Evolutionary conservation across 2,329 filamentous ascomycete genomes (phyloP).

Genomic region (Penicillium sp.): DNA sequence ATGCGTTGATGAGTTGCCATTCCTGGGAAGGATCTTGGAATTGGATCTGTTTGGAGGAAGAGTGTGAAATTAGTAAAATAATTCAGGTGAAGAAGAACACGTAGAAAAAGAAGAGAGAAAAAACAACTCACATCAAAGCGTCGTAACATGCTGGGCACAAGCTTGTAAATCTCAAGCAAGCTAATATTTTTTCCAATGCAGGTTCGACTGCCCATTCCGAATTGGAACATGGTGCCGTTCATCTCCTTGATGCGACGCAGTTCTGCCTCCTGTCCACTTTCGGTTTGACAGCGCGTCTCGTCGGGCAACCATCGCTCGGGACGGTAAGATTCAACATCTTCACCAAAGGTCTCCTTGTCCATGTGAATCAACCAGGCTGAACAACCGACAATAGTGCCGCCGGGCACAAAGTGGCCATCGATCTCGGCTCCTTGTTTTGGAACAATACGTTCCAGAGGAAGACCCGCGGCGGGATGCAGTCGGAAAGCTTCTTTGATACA

Average conservation of each 20-base stretch:
- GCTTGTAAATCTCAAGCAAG: conserved; percentile 24
- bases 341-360: conserved; percentile 61
- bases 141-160: conserved; percentile 21
- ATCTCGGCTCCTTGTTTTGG: conserved; percentile 36
- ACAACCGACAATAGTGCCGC: conserved; percentile 58
- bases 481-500: conserved; percentile 58
- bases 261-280: not conserved
- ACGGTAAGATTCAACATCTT: conserved; percentile 54
- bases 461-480: conserved; percentile 65
- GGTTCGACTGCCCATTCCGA: conserved; percentile 13
- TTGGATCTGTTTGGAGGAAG: not conserved
- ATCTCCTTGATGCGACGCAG: conserved; percentile 8
- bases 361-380: conserved; percentile 71
- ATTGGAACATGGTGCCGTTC: conserved; percentile 16
- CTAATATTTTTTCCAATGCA: conserved; percentile 25
- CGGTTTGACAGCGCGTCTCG: conserved; percentile 1
- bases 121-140: conserved; percentile 4
- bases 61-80: not conserved
- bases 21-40: conserved; percentile 4
- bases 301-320: conserved; percentile 15
- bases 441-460: conserved; percentile 68
- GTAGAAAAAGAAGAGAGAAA: too few relatives aligned
- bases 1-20: conserved; percentile 6
- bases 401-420: conserved; percentile 10
- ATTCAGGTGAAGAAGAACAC: too few relatives aligned